Base-by-base conservation (phyloP, 371 early-diverging fungal species). In the Rhizopus arrhizus region DNA sequence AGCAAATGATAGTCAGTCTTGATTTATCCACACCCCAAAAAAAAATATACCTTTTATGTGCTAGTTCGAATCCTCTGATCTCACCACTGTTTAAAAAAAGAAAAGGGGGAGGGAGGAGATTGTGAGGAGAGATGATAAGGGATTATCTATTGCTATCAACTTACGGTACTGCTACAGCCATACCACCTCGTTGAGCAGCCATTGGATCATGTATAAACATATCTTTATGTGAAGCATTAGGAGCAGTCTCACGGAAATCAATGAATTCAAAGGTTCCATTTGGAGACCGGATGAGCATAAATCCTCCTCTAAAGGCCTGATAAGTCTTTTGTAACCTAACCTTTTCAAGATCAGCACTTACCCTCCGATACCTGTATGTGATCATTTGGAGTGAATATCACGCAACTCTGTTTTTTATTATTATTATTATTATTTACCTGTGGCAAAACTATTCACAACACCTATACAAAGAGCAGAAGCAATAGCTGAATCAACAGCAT, bases 401-500 rank as follows among this genome's bases (percentile, higher is more conserved):
- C 58, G 66, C 61, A 45, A 66, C 57, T 58, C 53, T 28, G 31
- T 16, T 38, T n/a, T 5, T 6, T 32, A 29, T 43, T 43, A 9
- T 8, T 48, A 36, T 40, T n/a, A n/a, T n/a, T n/a, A n/a, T 53
- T 43, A 8, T 29, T 95, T 93, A 50, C 99, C 99, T 28, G 95
- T 88, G 10, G 95, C 89, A 82, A 95, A 98, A 15, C 86, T 84
- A 74, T 99, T 95, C 40, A 97, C 85, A 9, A 93, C 88, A 22
- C 99, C 99, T 53, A 97, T 86, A 69, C 96, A 97, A 9, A 99
- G 73, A 22, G 94, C 85, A 35, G 97, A 82, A 4, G 97, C 95
- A 53, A 99, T 89, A 4, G 96, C 94, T 3, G 98, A 91, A 83
- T 99, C 99, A 0, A 98, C 90, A 7, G 99, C 98, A 58, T 88